Percentiles rank a stretch among this genome's conserved stretches.
phyloP scores from a whole-genome alignment of 2,329 filamentous ascomycete genomes.

The Ophiostoma fasciatum region DNA sequence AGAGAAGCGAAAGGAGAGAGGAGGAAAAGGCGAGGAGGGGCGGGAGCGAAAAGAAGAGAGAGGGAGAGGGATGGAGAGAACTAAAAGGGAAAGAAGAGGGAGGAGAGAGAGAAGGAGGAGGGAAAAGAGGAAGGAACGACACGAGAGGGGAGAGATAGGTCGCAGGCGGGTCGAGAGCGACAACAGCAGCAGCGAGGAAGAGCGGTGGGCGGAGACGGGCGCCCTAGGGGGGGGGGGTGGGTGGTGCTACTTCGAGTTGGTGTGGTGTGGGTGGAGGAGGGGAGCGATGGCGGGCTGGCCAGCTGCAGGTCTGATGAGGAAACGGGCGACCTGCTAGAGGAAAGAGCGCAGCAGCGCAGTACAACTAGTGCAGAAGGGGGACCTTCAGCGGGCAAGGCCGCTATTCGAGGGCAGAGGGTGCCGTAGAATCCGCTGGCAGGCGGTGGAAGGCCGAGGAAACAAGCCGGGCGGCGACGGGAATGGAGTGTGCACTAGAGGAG shows the following conservation, averaged over 20 bases:
- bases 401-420: not conserved
- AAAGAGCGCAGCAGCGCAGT: conserved; percentile 1
- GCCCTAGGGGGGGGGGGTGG: not conserved
- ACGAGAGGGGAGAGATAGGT: too few relatives aligned
- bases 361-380: not conserved
- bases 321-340: too few relatives aligned
- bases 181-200: not conserved
- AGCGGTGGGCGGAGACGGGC: conserved; percentile 6
- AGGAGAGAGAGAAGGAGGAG: conserved; percentile 12
- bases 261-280: not conserved
- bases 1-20: conserved; percentile 17
- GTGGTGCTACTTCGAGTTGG: too few relatives aligned
- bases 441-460: conserved; percentile 8
- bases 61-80: conserved; percentile 15
- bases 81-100: conserved; percentile 13
- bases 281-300: conserved; percentile 1
- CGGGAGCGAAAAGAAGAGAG: conserved; percentile 15
- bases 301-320: conserved; percentile 5
- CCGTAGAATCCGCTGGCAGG: conserved; percentile 2
- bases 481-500: too few relatives aligned
- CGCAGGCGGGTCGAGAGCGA: too few relatives aligned
- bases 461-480: conserved; percentile 1
- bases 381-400: not conserved
- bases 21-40: too few relatives aligned
- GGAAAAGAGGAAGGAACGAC: not conserved